These are phyloP conservation scores for Ophiocordyceps camponoti-rufipedis DNA, from an alignment of 2,329 filamentous ascomycete species.

Conservation along the genomic window DNA sequence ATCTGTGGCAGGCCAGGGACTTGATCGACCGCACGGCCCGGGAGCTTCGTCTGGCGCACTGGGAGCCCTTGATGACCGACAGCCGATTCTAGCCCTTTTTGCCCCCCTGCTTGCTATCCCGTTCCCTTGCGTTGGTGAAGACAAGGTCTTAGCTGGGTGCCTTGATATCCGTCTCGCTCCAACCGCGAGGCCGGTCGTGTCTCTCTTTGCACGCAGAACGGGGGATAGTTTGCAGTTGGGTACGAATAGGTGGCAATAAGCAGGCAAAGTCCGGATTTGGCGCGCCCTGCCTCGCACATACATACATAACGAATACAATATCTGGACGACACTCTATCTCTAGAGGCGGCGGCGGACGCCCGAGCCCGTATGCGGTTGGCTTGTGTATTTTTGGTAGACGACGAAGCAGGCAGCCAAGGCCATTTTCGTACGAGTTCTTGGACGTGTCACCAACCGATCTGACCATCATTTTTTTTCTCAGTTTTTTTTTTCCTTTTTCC, in stretches of 20 bases:
- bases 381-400: not conserved
- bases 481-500: not conserved
- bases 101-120: too few relatives aligned
- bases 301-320: not conserved
- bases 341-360: not conserved
- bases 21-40: conserved; percentile 15
- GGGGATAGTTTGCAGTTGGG: not conserved
- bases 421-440: not conserved
- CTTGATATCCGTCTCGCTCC: not conserved
- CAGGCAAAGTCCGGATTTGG: too few relatives aligned
- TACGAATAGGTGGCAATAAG: too few relatives aligned
- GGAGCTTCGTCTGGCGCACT: conserved; percentile 12
- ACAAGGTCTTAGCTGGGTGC: too few relatives aligned
- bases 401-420: not conserved
- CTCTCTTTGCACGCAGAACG: not conserved
- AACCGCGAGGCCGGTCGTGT: not conserved
- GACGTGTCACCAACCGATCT: not conserved
- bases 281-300: not conserved
- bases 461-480: not conserved
- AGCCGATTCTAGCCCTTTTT: not conserved
- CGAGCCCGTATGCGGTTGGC: not conserved
- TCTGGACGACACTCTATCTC: not conserved
- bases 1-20: conserved; percentile 16
- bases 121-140: not conserved
- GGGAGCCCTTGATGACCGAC: not conserved